Base-by-base conservation (phyloP, 2,329 filamentous ascomycete species). In the Nigrograna mackinnonii region DNA sequence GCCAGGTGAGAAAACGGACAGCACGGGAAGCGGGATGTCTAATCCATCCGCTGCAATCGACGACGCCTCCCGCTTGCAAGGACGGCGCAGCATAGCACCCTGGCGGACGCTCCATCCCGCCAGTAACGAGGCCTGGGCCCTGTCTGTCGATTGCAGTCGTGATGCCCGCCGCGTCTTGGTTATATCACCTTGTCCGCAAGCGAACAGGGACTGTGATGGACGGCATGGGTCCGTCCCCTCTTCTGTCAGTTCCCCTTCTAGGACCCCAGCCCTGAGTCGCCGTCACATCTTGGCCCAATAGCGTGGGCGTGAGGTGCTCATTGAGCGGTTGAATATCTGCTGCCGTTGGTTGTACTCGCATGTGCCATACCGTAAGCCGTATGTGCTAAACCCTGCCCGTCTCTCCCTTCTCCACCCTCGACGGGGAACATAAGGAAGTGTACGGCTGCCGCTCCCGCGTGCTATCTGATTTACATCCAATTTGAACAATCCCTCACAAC, bases 221-320 rank as follows among this genome's bases (percentile, higher is more conserved):
- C 53, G 14, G 22, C 38, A 38, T 26, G 21, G 37, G 26, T 26
- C 17, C 17, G 46, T 44, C 46, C 56, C 46, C 50, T 46, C 37
- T 55, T 55, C 51, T 47, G 54, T 57, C 49, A 46, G 39, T 50
- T 39, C 52, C 44, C 45, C 41, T 53, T 57, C 41, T 21, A 52
- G 50, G 12, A 32, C 52, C 58, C 58, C 46, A 48, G 54, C 57
- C 44, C 40, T 41, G 46, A 51, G 39, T 58, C 53, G 51, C 44
- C 58, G 66, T 68, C 65, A 68, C 63, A 62, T 44, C 60, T 65
- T 66, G 62, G 61, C 60, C 59, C 64, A 67, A 68, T 68, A 66
- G 64, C 51, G 55, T 53, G 50, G 50, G 43, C 37, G 39, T 45
- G 41, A 44, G 41, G 45, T 52, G 50, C 45, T 46, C 35, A 20